Evolutionary conservation across 2,329 filamentous ascomycete species (phyloP).

Genomic region (Cladosporium colombiae): DNA sequence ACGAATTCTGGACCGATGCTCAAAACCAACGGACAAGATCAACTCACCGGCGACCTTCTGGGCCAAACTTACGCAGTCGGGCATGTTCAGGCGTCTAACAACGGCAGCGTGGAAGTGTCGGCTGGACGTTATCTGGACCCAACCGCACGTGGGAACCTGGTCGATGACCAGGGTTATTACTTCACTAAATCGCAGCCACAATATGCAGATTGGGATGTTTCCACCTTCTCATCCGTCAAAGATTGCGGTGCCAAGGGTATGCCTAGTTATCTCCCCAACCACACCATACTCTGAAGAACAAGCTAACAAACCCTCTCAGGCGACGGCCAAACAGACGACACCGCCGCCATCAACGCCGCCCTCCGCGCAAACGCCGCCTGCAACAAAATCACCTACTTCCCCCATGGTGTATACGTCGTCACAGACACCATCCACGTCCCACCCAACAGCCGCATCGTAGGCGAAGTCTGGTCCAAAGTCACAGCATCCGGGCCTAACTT

Average conservation of each 20-base stretch:
- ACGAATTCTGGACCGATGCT: constrained; percentile 27
- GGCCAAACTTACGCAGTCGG: constrained; percentile 31
- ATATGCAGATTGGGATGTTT: constrained; percentile 45
- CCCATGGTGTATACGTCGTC: constrained; percentile 72
- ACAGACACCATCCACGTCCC: constrained; percentile 68
- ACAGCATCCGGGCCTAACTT: constrained; percentile 60
- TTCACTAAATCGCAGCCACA: constrained; percentile 45
- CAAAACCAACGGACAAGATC: constrained; percentile 28
- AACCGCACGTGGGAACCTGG: constrained; percentile 26
- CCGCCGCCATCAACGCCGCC: constrained; percentile 73
- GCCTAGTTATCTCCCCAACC: background rate
- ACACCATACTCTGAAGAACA: background rate
- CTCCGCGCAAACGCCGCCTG: constrained; percentile 49
- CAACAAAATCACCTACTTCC: constrained; percentile 68
- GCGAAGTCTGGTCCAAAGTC: constrained; percentile 60
- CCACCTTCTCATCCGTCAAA: constrained; percentile 51
- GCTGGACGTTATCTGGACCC: constrained; percentile 24
- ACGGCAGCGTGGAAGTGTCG: constrained; percentile 24
- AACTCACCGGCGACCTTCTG: constrained; percentile 35
- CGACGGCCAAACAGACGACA: constrained; percentile 61
- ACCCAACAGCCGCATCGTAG: constrained; percentile 57
- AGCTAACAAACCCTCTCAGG: constrained; percentile 43
- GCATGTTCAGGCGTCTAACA: constrained; percentile 28
- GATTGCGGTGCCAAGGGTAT: constrained; percentile 38
- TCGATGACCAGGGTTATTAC: constrained; percentile 39